A percentile compares a stretch with the other conserved stretches of the same genome.
Conservation (phyloP, 768 basidiomycete genomes). For the Strobilomyces echinocephalus region DNA sequence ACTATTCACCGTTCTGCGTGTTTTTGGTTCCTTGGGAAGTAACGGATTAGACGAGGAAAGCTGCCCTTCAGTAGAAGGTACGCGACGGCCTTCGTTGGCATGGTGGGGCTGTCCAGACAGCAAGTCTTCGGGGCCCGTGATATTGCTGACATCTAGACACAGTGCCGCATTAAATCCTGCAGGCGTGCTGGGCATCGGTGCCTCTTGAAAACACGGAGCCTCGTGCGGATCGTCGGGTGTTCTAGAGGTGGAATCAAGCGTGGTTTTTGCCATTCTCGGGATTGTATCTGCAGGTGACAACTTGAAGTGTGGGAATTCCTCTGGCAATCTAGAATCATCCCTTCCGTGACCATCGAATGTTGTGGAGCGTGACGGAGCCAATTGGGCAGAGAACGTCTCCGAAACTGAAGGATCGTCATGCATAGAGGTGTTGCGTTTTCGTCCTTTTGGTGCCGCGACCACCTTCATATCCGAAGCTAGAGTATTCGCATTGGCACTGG, state of each 20-base stretch:
- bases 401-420: background rate
- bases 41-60: background rate
- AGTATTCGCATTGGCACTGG: background rate
- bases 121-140: constrained; percentile 19
- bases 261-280: background rate
- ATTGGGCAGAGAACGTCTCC: background rate
- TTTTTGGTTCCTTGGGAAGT: background rate
- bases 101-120: background rate
- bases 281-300: background rate
- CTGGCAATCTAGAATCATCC: background rate
- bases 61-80: background rate
- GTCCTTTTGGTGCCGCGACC: background rate
- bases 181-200: background rate
- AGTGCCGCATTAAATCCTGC: constrained; percentile 6
- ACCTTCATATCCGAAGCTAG: background rate
- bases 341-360: constrained; percentile 7
- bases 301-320: background rate
- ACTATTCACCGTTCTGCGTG: constrained; percentile 23
- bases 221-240: background rate
- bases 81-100: background rate
- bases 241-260: background rate
- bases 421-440: background rate
- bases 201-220: background rate
- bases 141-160: constrained; percentile 8
- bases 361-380: constrained; percentile 4